phyloP scores from a whole-genome alignment of 2,329 filamentous ascomycete species.

The Graphilbum sp. region DNA sequence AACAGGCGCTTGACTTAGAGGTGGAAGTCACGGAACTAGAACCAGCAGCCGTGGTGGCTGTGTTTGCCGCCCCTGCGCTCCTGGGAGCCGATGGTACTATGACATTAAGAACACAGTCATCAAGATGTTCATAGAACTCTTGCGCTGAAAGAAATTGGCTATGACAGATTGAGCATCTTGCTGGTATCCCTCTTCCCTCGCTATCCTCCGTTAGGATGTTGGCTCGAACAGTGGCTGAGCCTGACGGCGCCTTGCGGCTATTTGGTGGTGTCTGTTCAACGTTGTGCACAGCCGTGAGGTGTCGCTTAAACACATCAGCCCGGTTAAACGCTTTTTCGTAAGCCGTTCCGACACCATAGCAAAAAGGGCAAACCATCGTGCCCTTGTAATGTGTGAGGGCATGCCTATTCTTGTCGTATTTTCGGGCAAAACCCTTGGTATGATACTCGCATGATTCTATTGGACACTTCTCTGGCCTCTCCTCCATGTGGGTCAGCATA shows the following conservation, averaged over 20 bases:
- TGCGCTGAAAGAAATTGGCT: conserved; percentile 69
- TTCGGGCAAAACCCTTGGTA: conserved; percentile 82
- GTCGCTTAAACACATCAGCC: conserved; percentile 92
- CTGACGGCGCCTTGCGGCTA: conserved; percentile 53
- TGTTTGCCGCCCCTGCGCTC: conserved; percentile 2
- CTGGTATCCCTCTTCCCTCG: conserved; percentile 16
- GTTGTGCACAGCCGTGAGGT: conserved; percentile 80
- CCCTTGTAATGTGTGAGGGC: conserved; percentile 95
- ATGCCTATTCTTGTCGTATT: conserved; percentile 96
- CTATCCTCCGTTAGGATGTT: conserved; percentile 6
- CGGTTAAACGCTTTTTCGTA: conserved; percentile 93
- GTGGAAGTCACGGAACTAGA: neutral
- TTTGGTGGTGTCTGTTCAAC: conserved; percentile 92
- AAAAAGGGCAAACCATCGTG: conserved; percentile 96
- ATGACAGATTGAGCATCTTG: conserved; percentile 81
- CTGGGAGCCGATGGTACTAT: conserved; percentile 32
- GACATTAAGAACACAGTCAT: conserved; percentile 44
- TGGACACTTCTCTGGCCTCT: conserved; percentile 90
- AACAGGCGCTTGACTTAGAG: neutral
- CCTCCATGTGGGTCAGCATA: conserved; percentile 89
- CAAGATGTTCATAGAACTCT: conserved; percentile 94
- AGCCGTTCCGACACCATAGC: conserved; percentile 70
- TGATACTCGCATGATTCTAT: conserved; percentile 90
- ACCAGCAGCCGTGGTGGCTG: neutral
- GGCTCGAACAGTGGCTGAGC: conserved; percentile 9